A percentile compares a stretch with the other conserved stretches of the same genome.
These are phyloP conservation scores for Pichia kluyveri DNA, from an alignment of 805 yeast species.

Conservation along the genomic window DNA sequence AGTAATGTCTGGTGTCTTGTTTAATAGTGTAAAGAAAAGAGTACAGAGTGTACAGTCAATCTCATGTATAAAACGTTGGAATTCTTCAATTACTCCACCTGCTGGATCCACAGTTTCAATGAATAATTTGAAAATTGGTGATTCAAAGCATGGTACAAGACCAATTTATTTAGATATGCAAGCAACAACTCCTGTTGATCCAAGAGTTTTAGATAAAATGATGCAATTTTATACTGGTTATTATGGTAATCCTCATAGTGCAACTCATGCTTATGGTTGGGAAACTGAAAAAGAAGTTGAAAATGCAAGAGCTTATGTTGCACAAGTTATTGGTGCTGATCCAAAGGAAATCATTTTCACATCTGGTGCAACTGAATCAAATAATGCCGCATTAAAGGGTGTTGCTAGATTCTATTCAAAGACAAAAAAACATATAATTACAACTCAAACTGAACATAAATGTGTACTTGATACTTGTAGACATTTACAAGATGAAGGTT, in stretches of 20 bases:
- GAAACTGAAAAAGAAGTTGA: slow-evolving; percentile 93
- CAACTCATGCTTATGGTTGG: slow-evolving; percentile 98
- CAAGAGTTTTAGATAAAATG: slow-evolving; percentile 89
- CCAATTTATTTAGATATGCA: slow-evolving; percentile 97
- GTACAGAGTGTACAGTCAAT: too few relatives aligned
- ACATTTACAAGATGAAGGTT: slow-evolving; percentile 92
- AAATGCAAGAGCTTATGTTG: slow-evolving; percentile 72
- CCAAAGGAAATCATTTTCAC: slow-evolving; percentile 96
- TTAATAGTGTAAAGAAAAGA: too few relatives aligned
- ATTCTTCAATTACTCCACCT: slow-evolving; percentile 28
- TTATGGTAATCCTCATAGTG: slow-evolving; percentile 96
- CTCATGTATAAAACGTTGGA: neutral
- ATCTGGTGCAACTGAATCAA: slow-evolving; percentile 96
- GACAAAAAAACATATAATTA: slow-evolving; percentile 87
- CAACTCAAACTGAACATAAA: slow-evolving; percentile 96
- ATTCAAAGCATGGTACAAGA: slow-evolving; percentile 50
- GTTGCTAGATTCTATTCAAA: slow-evolving; percentile 87
- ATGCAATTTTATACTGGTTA: slow-evolving; percentile 79
- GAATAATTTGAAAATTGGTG: slow-evolving; percentile 36
- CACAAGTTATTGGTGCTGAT: slow-evolving; percentile 81
- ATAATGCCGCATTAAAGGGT: slow-evolving; percentile 92
- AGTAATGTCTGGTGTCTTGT: too few relatives aligned
- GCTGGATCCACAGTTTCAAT: slow-evolving; percentile 37
- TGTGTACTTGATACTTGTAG: slow-evolving; percentile 97
- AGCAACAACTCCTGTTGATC: slow-evolving; percentile 98